Conservation (phyloP, 495 filamentous ascomycete genomes). For the Thermothielavioides terrestris region DNA sequence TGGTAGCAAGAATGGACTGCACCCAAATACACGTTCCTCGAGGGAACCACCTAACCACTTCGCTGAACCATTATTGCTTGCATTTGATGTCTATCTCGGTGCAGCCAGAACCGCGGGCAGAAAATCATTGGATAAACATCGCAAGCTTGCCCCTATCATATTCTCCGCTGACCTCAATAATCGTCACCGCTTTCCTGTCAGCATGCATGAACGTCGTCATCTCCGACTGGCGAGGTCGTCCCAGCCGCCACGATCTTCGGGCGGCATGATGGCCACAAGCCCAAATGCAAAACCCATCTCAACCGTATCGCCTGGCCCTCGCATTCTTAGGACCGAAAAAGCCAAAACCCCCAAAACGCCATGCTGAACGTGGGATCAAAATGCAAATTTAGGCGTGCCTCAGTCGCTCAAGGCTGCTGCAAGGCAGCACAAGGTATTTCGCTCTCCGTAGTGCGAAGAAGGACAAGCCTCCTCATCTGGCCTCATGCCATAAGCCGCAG, state of each 20-base stretch:
- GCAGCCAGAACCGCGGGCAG: background rate
- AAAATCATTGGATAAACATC: background rate
- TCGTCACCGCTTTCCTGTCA: background rate
- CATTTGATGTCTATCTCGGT: background rate
- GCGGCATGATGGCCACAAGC: background rate
- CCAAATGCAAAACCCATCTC: slow-evolving; percentile 1
- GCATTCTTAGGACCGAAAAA: slow-evolving; percentile 2
- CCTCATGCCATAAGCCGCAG: background rate
- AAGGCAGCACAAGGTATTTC: background rate
- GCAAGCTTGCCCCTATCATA: background rate
- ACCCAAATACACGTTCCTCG: no score
- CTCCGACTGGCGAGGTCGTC: background rate
- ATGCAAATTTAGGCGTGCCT: slow-evolving; percentile 10
- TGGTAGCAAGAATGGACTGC: no score
- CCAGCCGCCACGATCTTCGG: background rate
- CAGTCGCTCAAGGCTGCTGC: background rate
- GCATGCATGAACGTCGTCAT: background rate
- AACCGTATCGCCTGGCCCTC: background rate
- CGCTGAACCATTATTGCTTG: slow-evolving; percentile 1
- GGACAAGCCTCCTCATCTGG: background rate
- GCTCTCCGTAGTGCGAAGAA: background rate
- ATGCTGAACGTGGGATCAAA: slow-evolving; percentile 17
- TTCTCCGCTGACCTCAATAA: background rate
- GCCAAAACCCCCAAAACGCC: slow-evolving; percentile 18
- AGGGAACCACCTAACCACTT: background rate